These are phyloP conservation scores for Chaetoceros tenuissimus DNA, from an alignment of 108 stramenopile genomes.

Conservation along the genomic window DNA sequence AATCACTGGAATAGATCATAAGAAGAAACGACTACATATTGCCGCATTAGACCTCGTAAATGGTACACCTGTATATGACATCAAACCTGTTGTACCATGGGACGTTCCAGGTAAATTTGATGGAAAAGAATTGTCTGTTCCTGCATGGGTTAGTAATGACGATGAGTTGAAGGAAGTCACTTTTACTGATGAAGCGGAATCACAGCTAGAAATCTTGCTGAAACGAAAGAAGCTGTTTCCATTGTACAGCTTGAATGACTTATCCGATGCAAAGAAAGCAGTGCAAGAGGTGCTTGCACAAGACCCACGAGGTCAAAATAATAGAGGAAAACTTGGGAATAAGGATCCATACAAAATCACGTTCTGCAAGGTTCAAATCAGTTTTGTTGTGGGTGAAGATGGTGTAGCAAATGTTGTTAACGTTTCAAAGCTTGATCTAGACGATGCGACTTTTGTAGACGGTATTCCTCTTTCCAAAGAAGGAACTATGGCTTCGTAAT, in stretches of 20 bases:
- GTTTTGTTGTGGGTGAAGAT: conserved; percentile 14
- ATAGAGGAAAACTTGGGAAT: conserved; percentile 34
- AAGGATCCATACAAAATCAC: conserved; percentile 21
- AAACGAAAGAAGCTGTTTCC: conserved; percentile 32
- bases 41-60: conserved; percentile 78
- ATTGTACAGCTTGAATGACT: conserved; percentile 40
- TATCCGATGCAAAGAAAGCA: conserved; percentile 29
- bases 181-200: conserved; percentile 35
- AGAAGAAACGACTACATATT: conserved; percentile 41
- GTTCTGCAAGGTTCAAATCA: conserved; percentile 25
- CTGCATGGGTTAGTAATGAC: conserved; percentile 57
- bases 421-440: conserved; percentile 19
- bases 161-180: conserved; percentile 43
- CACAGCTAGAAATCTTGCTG: conserved; percentile 18
- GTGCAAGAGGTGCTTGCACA: conserved; percentile 62
- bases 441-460: conserved; percentile 15
- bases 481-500: too few relatives aligned
- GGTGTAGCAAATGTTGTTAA: conserved; percentile 17
- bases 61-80: conserved; percentile 89
- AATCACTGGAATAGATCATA: conserved; percentile 37
- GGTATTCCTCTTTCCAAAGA: conserved; percentile 36
- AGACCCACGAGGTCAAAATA: conserved; percentile 67
- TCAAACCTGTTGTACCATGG: conserved; percentile 90
- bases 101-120: conserved; percentile 54
- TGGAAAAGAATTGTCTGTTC: conserved; percentile 24